Evolutionary conservation across 2,329 filamentous ascomycete species (phyloP).

Genomic region (Phaeosphaeriaceae sp.): DNA sequence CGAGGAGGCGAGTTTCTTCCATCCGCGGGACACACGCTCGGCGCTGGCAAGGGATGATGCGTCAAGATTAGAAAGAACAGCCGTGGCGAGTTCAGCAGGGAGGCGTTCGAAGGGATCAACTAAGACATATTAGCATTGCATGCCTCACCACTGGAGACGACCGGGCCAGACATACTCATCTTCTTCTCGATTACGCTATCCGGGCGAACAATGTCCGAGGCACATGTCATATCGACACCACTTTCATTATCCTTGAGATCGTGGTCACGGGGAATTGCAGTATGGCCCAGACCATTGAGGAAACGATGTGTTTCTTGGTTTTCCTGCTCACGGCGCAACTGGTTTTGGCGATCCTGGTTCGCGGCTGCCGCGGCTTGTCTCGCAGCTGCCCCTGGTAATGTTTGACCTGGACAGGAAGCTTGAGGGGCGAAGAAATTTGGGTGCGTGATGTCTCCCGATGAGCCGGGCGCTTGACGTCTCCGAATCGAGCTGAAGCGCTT

Average conservation of each 20-base stretch:
- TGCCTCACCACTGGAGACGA: background rate
- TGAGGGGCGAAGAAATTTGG: too few species aligned
- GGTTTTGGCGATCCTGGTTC: conserved; percentile 39
- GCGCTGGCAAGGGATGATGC: conserved; percentile 61
- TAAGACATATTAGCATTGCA: conserved; percentile 17
- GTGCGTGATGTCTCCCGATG: conserved; percentile 35
- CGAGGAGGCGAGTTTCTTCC: conserved; percentile 62
- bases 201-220: conserved; percentile 39
- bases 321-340: conserved; percentile 40
- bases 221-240: conserved; percentile 47
- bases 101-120: conserved; percentile 62
- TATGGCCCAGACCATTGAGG: conserved; percentile 31
- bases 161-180: conserved; percentile 35
- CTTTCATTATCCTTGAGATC: conserved; percentile 48
- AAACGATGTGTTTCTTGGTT: conserved; percentile 36
- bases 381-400: conserved; percentile 37
- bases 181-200: conserved; percentile 43
- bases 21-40: conserved; percentile 63
- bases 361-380: conserved; percentile 45
- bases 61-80: conserved; percentile 66
- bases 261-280: conserved; percentile 17
- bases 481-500: conserved; percentile 42
- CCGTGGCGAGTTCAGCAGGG: conserved; percentile 64
- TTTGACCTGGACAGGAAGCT: too few species aligned
- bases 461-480: conserved; percentile 37